Evolutionary conservation across 129 eudicot species (phyloP).

Genomic region (Kitagawia praeruptora): DNA sequence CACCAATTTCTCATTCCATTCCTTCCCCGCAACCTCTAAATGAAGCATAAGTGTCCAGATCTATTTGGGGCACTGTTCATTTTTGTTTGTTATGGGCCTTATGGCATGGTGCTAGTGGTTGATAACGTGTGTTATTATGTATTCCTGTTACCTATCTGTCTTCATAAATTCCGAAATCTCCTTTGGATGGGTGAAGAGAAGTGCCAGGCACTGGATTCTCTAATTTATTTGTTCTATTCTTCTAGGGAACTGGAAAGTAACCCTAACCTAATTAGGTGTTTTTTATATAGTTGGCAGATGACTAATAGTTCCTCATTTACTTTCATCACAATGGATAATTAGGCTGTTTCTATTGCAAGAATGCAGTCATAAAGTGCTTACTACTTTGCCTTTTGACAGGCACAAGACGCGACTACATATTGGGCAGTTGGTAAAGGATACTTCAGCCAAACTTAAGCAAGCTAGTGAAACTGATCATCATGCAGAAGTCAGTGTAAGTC

Average conservation of each 20-base stretch:
- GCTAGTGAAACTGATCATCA: slow-evolving; percentile 81
- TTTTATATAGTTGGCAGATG: background rate
- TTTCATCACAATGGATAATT: background rate
- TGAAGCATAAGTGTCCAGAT: background rate
- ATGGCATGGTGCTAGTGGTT: background rate
- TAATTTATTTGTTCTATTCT: background rate
- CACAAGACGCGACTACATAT: slow-evolving; percentile 83
- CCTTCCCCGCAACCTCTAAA: background rate
- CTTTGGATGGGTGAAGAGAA: background rate
- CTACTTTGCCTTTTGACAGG: slow-evolving; percentile 29
- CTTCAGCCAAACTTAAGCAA: slow-evolving; percentile 87
- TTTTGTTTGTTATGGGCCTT: no score
- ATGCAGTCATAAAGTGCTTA: background rate
- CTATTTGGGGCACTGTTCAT: background rate
- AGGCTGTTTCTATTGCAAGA: background rate
- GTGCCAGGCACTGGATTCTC: background rate
- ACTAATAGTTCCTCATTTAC: background rate
- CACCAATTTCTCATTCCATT: background rate
- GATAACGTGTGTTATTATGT: no score
- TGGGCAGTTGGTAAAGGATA: slow-evolving; percentile 83
- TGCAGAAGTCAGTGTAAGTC: slow-evolving; percentile 69
- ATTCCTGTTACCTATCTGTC: background rate
- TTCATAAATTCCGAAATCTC: background rate
- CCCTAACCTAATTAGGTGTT: background rate
- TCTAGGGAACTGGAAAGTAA: background rate